Conservation (phyloP, 345 rosid species). For the sweet orange (Citrus sinensis) region DVS_A1.0 CM039169.1:5819501-5820000, state of each 20-base stretch:
- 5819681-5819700: background rate
- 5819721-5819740: too few species aligned
- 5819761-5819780: background rate
- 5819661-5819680: background rate
- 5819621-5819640: background rate
- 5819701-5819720: background rate
- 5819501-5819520: slow-evolving; percentile 24
- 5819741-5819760: slow-evolving; percentile 1
- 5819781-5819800: too few species aligned
- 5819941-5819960: background rate
- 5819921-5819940: background rate
- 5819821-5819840: slow-evolving; percentile 1
- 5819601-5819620: background rate
- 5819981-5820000: background rate
- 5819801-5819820: background rate
- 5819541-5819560: slow-evolving; percentile 9
- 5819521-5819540: slow-evolving; percentile 16
- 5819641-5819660: slow-evolving; percentile 5
- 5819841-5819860: slow-evolving; percentile 19
- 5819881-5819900: background rate
- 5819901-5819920: background rate
- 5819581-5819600: background rate
- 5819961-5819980: background rate
- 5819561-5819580: slow-evolving; percentile 8
- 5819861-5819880: slow-evolving; percentile 20